Percentiles rank a stretch among this genome's conserved stretches.
Evolutionary conservation across 352 stramenopile species (phyloP).

Genomic region (Phytophthora megakarya): DNA sequence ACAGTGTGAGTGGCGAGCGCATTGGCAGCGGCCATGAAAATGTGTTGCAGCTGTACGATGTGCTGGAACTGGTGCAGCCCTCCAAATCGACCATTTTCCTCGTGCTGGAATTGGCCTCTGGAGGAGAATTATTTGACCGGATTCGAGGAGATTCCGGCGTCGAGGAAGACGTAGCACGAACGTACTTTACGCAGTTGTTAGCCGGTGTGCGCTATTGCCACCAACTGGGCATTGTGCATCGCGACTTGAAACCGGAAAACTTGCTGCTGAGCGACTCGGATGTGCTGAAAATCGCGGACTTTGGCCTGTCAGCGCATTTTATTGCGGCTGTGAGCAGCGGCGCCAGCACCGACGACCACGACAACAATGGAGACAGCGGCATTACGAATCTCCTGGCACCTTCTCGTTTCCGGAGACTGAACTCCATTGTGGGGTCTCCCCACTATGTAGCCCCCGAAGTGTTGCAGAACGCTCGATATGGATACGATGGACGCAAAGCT

Average conservation of each 20-base stretch:
- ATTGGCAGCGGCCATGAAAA: constrained; percentile 91
- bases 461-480: constrained; percentile 87
- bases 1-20: constrained; percentile 74
- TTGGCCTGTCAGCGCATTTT: constrained; percentile 93
- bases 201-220: constrained; percentile 91
- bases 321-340: constrained; percentile 80
- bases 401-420: constrained; percentile 87
- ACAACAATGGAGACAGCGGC: constrained; percentile 33
- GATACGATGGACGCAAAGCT: constrained; percentile 92
- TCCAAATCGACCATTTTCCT: constrained; percentile 95
- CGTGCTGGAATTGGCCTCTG: constrained; percentile 90
- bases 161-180: constrained; percentile 78
- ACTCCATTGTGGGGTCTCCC: constrained; percentile 95
- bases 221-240: constrained; percentile 92
- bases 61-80: constrained; percentile 95
- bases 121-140: constrained; percentile 93
- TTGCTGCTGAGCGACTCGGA: constrained; percentile 91
- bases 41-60: constrained; percentile 95
- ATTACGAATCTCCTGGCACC: constrained; percentile 35
- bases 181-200: constrained; percentile 91
- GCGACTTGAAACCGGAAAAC: constrained; percentile 97
- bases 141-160: constrained; percentile 88
- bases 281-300: constrained; percentile 95
- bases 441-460: constrained; percentile 98
- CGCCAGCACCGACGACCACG: constrained; percentile 40